A percentile compares a stretch with the other conserved stretches of the same genome.
phyloP scores from a whole-genome alignment of 2,329 filamentous ascomycete species.

The Aspergillus latus region DNA sequence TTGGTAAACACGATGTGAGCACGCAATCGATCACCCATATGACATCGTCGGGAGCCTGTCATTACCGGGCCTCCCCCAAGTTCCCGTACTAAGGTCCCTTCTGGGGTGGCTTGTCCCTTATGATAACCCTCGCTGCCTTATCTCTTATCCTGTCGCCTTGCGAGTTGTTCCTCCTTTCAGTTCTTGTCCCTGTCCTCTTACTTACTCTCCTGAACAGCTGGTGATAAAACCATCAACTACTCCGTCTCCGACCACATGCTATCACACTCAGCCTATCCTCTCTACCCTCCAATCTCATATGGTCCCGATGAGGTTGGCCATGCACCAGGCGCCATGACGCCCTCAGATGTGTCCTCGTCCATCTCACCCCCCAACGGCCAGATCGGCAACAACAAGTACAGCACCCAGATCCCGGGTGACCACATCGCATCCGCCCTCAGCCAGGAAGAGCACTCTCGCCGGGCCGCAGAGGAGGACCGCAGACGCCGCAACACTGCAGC shows the following conservation, averaged over 20 bases:
- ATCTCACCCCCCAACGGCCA: conserved; percentile 43
- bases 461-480: conserved; percentile 85
- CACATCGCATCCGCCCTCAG: conserved; percentile 50
- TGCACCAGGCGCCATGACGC: conserved; percentile 37
- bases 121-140: conserved; percentile 15
- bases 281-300: conserved; percentile 41
- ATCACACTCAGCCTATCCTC: conserved; percentile 38
- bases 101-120: conserved; percentile 5
- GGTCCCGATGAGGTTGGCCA: conserved; percentile 37
- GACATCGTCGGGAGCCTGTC: conserved; percentile 29
- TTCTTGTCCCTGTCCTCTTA: conserved; percentile 14
- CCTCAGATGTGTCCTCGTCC: conserved; percentile 44
- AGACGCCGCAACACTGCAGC: conserved; percentile 85
- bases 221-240: conserved; percentile 41
- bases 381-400: conserved; percentile 43
- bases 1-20: conserved; percentile 28
- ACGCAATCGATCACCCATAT: conserved; percentile 39
- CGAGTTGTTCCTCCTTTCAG: conserved; percentile 1
- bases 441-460: conserved; percentile 69
- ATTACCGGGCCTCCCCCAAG: conserved; percentile 25
- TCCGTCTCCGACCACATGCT: conserved; percentile 41
- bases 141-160: conserved; percentile 16
- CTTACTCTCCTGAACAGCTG: conserved; percentile 24
- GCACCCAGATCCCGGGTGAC: conserved; percentile 39
- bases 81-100: conserved; percentile 8